phyloP scores from a whole-genome alignment of 2,329 filamentous ascomycete species.

The Aschersonia sp. region DNA sequence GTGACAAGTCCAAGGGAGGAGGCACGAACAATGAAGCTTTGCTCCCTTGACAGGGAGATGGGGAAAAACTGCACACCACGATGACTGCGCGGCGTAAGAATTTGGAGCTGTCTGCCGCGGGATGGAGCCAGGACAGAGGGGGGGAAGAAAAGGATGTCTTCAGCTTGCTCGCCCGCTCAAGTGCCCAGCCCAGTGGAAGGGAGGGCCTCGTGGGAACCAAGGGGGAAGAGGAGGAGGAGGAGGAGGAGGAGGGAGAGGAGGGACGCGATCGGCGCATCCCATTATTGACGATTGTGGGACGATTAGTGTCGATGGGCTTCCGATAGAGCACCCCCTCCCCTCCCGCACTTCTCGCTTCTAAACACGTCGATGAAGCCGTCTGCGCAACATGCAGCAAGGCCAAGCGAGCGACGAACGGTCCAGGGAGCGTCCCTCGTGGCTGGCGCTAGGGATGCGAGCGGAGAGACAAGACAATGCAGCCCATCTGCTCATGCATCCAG shows the following conservation, averaged over 20 bases:
- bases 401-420: slow-evolving; percentile 1
- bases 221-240: not conserved
- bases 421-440: not conserved
- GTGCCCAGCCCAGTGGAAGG: not conserved
- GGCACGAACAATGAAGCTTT: not conserved
- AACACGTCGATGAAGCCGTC: too few relatives aligned
- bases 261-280: not conserved
- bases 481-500: not conserved
- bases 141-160: too few relatives aligned
- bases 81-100: not conserved
- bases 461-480: slow-evolving; percentile 1
- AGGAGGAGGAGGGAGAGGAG: not conserved
- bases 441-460: not conserved
- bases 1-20: not conserved
- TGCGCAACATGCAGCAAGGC: not conserved
- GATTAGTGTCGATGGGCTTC: not conserved
- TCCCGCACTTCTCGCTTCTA: not conserved
- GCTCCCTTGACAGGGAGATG: not conserved
- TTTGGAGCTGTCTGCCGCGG: too few relatives aligned
- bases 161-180: not conserved
- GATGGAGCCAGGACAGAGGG: too few relatives aligned
- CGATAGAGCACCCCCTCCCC: not conserved
- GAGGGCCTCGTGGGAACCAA: not conserved
- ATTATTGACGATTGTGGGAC: not conserved
- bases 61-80: not conserved